Conservation (phyloP, 495 filamentous ascomycete species). For the Hypoxylon subgilvum region DNA sequence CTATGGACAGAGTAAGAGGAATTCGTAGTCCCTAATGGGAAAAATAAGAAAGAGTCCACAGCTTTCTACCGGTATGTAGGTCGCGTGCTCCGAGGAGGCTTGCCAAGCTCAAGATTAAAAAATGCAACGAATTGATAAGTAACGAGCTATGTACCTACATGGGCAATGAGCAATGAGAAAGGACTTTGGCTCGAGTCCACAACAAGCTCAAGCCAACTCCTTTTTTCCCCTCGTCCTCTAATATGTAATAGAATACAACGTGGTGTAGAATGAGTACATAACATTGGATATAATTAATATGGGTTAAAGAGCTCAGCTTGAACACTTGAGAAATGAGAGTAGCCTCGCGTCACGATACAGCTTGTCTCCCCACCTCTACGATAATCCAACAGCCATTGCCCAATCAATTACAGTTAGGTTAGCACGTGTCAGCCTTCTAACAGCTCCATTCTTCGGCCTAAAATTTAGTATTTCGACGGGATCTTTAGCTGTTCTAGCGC, state of each 20-base stretch:
- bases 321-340: constrained; percentile 10
- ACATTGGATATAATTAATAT: constrained; percentile 6
- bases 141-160: constrained; percentile 8
- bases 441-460: constrained; percentile 12
- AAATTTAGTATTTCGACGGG: not conserved
- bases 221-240: not conserved
- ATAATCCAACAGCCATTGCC: constrained; percentile 19
- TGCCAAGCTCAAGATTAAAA: no score
- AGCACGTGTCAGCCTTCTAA: constrained; percentile 29
- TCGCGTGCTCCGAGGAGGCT: no score
- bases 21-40: no score
- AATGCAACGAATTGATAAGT: constrained; percentile 15
- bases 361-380: constrained; percentile 2
- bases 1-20: no score
- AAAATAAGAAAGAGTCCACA: no score
- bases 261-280: constrained; percentile 7
- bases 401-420: constrained; percentile 22
- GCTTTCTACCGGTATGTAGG: no score
- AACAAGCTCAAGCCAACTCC: not conserved
- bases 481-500: constrained; percentile 12
- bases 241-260: constrained; percentile 11
- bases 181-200: constrained; percentile 2
- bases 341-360: constrained; percentile 30
- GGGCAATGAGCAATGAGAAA: not conserved
- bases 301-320: not conserved